phyloP scores from a whole-genome alignment of 2,329 filamentous ascomycete genomes.

The Verticillium klebahnii region DNA sequence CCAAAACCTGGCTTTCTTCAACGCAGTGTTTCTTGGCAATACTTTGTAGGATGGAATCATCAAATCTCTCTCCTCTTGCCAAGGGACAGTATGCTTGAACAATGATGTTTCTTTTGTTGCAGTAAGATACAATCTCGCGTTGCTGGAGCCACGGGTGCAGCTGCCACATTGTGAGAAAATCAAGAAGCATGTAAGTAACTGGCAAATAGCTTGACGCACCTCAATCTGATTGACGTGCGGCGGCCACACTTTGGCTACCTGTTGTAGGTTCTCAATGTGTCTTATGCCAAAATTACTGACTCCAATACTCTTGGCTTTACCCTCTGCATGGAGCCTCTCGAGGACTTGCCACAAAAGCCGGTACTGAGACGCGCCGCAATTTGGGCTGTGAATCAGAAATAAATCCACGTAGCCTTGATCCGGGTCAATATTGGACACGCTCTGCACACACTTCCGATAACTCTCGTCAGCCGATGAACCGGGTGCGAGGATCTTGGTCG shows the following conservation, averaged over 20 bases:
- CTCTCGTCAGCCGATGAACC: constrained; percentile 50
- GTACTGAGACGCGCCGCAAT: constrained; percentile 35
- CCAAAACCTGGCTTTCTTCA: constrained; percentile 59
- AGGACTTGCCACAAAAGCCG: constrained; percentile 63
- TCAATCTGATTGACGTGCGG: constrained; percentile 73
- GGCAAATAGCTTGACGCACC: not conserved
- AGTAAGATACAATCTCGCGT: constrained; percentile 38
- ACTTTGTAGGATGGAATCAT: constrained; percentile 50
- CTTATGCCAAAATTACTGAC: constrained; percentile 68
- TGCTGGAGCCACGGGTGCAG: constrained; percentile 68
- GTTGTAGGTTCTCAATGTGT: constrained; percentile 65
- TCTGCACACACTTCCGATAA: constrained; percentile 55
- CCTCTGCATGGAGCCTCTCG: constrained; percentile 56
- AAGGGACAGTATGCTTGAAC: constrained; percentile 36
- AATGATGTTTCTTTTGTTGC: constrained; percentile 72
- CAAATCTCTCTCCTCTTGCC: constrained; percentile 24
- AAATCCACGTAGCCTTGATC: constrained; percentile 62
- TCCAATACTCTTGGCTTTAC: constrained; percentile 60
- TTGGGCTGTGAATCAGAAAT: constrained; percentile 65
- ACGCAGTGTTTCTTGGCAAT: constrained; percentile 57
- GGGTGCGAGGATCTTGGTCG: constrained; percentile 62
- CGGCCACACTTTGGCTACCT: constrained; percentile 59
- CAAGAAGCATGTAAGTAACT: not conserved
- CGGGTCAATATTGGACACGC: constrained; percentile 55
- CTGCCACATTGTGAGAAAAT: constrained; percentile 12